Evolutionary conservation across 73 alveolate species (phyloP).

Genomic region (Paramecium caudatum): DNA sequence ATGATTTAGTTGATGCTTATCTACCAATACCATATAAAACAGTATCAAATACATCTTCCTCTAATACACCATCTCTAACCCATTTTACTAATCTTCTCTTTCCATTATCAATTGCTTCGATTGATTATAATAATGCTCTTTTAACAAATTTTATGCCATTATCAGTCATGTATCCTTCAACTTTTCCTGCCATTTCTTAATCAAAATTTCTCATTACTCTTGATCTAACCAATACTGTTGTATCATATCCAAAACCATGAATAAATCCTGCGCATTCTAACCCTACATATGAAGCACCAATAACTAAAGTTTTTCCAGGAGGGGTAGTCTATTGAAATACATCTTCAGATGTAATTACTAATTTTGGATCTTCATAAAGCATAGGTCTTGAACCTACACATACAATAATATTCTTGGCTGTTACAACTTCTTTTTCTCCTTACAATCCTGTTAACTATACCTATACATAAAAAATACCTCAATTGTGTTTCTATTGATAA

Average conservation of each 20-base stretch:
- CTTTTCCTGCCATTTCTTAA: not conserved
- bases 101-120: not conserved
- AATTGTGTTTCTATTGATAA: slow-evolving; percentile 86
- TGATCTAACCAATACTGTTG: slow-evolving; percentile 16
- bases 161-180: slow-evolving; percentile 72
- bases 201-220: slow-evolving; percentile 35
- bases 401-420: slow-evolving; percentile 88
- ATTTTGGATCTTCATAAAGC: slow-evolving; percentile 79
- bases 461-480: slow-evolving; percentile 74
- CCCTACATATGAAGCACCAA: slow-evolving; percentile 98
- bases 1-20: slow-evolving; percentile 87
- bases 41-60: slow-evolving; percentile 89
- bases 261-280: slow-evolving; percentile 98
- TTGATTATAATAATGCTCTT: slow-evolving; percentile 80
- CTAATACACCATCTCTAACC: slow-evolving; percentile 79
- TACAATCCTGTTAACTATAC: slow-evolving; percentile 83
- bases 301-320: slow-evolving; percentile 98
- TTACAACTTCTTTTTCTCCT: slow-evolving; percentile 88
- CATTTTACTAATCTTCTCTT: slow-evolving; percentile 71
- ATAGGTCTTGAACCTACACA: slow-evolving; percentile 97
- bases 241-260: slow-evolving; percentile 84
- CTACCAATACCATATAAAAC: slow-evolving; percentile 98
- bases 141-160: slow-evolving; percentile 90
- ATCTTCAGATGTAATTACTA: slow-evolving; percentile 94
- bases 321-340: slow-evolving; percentile 92